Evolutionary conservation across 2,329 filamentous ascomycete genomes (phyloP), one percentile per base, ranked within the genome.

Genomic region (Colletotrichum navitas): DNA sequence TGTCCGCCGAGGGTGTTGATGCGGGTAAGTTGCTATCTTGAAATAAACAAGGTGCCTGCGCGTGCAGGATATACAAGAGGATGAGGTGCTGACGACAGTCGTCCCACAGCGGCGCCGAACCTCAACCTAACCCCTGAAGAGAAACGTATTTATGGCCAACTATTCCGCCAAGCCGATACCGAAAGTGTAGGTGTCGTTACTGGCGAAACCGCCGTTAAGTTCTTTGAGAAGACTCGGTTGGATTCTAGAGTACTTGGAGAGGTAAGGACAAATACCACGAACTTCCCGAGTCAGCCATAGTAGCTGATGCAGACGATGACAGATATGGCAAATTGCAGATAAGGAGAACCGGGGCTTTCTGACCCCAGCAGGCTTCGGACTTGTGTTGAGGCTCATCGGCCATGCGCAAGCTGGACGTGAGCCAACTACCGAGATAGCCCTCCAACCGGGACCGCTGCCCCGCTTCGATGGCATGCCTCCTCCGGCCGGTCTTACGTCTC

Each of bases 261-360:
- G 89, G 93, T 95, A 83, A 76, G 90, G 41, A 47, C 55, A 43
- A 62, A 29, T 41, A 59, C 47, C 56, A n/a, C 26, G 36, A 34
- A 63, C 14, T 26, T n/a, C 10, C 21, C n/a, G 26, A 66, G 14
- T 24, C 32, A 32, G 47, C 14, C 24, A n/a, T 21, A 47, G 11
- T 39, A 21, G 64, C 63, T 68, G 34, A 65, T 66, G 21, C 56
- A 49, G 49, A 26, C 26, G 43, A 68, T 32, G 74, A 71, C 82
- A 97, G 93, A 98, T 99, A 87, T 99, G 96, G 96, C 95, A 98
- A 84, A 96, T 99, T 81, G 95, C 96, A 76, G 96, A 99, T 84
- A 94, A 90, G 75, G 95, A 98, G 85, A 99, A 99, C 85, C 91
- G 95, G 75, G 96, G 96, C 63, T 93, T 98, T 76, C 86, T 99